A percentile compares a stretch with the other conserved stretches of the same genome.
Evolutionary conservation across 2,329 filamentous ascomycete genomes (phyloP).

Genomic region (Xylaria sp.): DNA sequence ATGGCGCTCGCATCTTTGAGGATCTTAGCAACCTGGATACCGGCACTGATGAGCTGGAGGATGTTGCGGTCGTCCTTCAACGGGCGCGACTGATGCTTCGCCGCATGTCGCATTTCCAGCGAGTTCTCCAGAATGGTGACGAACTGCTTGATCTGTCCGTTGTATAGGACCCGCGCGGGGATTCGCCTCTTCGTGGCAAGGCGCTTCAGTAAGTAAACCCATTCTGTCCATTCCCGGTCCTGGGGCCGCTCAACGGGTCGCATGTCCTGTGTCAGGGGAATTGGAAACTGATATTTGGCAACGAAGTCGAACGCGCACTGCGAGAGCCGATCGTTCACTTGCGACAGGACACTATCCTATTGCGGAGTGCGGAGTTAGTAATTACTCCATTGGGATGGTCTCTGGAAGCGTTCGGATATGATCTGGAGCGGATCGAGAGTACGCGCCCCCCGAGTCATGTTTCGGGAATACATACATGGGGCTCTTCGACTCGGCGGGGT

Average conservation of each 20-base stretch:
- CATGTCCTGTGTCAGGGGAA: conserved; percentile 82
- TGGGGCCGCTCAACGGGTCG: conserved; percentile 53
- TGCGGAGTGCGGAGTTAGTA: background rate
- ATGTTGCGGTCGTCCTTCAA: conserved; percentile 89
- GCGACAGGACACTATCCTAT: conserved; percentile 70
- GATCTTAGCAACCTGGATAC: conserved; percentile 85
- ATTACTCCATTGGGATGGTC: background rate
- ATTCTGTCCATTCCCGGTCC: conserved; percentile 78
- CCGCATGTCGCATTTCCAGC: conserved; percentile 83
- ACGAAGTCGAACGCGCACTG: conserved; percentile 90
- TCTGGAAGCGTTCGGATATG: background rate
- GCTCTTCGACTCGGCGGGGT: background rate
- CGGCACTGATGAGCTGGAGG: conserved; percentile 82
- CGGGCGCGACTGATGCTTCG: conserved; percentile 80
- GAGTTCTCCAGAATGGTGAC: conserved; percentile 88
- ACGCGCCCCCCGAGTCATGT: background rate
- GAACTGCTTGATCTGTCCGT: conserved; percentile 89
- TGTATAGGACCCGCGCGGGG: conserved; percentile 80
- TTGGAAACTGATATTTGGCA: conserved; percentile 88
- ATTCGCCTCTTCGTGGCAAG: conserved; percentile 85
- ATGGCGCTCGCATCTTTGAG: conserved; percentile 82
- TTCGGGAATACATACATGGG: background rate
- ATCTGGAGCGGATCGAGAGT: background rate
- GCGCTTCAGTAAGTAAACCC: conserved; percentile 85
- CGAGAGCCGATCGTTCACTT: conserved; percentile 82